Evolutionary conservation across 176 grass and related monocot genomes (phyloP).

Genomic region (Cenchrus fungigraminus): DNA sequence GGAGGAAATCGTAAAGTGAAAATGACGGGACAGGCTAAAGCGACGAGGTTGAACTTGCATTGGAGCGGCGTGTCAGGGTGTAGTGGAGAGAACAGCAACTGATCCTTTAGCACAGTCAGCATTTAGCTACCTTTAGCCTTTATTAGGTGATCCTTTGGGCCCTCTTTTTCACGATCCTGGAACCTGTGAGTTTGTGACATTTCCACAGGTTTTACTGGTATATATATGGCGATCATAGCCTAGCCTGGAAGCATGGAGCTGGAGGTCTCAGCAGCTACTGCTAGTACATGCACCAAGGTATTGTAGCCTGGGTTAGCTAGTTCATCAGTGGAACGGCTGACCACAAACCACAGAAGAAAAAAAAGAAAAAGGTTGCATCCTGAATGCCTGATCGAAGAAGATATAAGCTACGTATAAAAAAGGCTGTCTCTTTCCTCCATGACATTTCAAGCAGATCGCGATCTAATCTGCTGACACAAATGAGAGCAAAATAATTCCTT

Average conservation of each 20-base stretch:
- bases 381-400: background rate
- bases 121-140: background rate
- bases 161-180: background rate
- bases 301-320: too few species aligned
- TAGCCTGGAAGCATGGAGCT: background rate
- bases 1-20: background rate
- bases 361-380: too few species aligned
- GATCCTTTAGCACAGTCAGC: background rate
- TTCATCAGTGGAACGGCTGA: background rate
- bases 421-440: background rate
- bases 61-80: background rate
- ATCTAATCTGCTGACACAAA: background rate
- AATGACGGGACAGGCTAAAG: slow-evolving; percentile 4
- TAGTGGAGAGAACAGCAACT: background rate
- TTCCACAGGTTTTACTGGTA: background rate
- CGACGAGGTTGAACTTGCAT: background rate
- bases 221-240: background rate
- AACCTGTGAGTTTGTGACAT: background rate
- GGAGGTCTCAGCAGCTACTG: background rate
- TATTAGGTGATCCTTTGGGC: too few species aligned
- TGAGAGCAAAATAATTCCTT: background rate
- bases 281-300: background rate
- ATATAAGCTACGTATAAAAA: background rate
- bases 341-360: background rate
- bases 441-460: background rate